Percentiles rank a stretch among this genome's conserved stretches.
These are phyloP conservation scores for Lentinula boryana DNA, from an alignment of 768 basidiomycete species.

Conservation along the genomic window DNA sequence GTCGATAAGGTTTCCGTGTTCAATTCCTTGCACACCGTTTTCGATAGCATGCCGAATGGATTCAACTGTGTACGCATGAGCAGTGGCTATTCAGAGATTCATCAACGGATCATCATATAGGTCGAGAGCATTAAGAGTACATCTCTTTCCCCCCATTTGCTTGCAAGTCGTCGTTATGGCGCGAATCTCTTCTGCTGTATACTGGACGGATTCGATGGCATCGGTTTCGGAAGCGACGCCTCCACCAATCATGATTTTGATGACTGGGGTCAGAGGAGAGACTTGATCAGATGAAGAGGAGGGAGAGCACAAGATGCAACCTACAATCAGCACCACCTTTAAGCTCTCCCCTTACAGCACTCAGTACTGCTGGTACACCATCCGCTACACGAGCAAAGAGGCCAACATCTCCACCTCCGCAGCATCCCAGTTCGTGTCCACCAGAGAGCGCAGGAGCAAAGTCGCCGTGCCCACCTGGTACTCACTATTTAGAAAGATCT, in stretches of 20 bases:
- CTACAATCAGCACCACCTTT: conserved; percentile 31
- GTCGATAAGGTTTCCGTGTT: conserved; percentile 41
- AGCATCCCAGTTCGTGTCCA: conserved; percentile 22
- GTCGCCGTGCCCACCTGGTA: conserved; percentile 32
- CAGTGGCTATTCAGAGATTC: conserved; percentile 15
- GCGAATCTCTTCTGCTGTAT: conserved; percentile 33
- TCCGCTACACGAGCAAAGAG: conserved; percentile 26
- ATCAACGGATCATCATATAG: too few species aligned
- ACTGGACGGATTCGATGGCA: conserved; percentile 37
- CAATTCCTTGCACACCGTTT: conserved; percentile 38
- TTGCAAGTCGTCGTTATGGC: conserved; percentile 34
- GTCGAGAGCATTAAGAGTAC: conserved; percentile 5
- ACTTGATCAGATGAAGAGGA: background rate
- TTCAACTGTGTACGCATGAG: conserved; percentile 30
- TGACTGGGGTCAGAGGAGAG: conserved; percentile 12
- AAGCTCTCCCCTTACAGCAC: conserved; percentile 28
- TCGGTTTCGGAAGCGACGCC: conserved; percentile 39
- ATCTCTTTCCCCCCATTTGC: conserved; percentile 33
- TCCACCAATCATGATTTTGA: conserved; percentile 35
- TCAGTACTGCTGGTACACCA: conserved; percentile 30
- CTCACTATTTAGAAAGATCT: background rate
- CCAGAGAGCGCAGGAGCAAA: conserved; percentile 14
- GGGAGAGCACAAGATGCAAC: background rate
- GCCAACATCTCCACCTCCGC: conserved; percentile 23
- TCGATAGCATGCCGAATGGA: conserved; percentile 37